Evolutionary conservation across 306 rosid species (phyloP), one percentile per base, ranked within the genome.

Genomic region (Cucurbita maxima): DNA sequence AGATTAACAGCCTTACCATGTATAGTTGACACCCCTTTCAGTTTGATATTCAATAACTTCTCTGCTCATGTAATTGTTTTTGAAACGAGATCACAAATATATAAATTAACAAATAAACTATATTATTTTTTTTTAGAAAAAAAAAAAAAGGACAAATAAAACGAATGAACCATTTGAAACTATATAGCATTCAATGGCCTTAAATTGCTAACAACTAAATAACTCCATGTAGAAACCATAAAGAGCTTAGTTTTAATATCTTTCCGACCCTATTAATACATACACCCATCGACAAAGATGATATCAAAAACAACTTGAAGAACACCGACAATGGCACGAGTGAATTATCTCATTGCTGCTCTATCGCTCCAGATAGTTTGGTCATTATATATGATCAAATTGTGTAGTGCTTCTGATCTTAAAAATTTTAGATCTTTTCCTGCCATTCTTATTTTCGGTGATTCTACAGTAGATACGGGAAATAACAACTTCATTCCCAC

Each of bases 371-470:
- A 67, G 40, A 12, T 67, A 12, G 25, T 30, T 10, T 69, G 25
- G 57, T 40, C 3, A 7, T 5, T 69, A 48, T 25, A 30, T 48
- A 5, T 69, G 15, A 69, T 16, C 43, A 69, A 1, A 67, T 2
- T 20, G 22, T 44, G 55, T 15, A 25, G 0, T 15, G 58, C 58
- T 3, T 8, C 4, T 0, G 44, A 15, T 0, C 9, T 13, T 30
- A 30, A 48, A 15, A 30, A 6, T 25, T 16, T 58, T 30, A 7
- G 0, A 8, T 25, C 7, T 0, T 86, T 87, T 76, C 81, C 87
- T 5, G 81, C 88, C 51, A 76, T 91, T 81, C 77, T 87, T 19
- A 72, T 84, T 8, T 87, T 91, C n/a, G 97, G 97, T 0, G 93
- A 89, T 80, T 91, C 93, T 1, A 80, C 90, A 0, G 86, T 84